Conservation (phyloP, 2,329 filamentous ascomycete genomes). For the Diplodia sapinea region DNA sequence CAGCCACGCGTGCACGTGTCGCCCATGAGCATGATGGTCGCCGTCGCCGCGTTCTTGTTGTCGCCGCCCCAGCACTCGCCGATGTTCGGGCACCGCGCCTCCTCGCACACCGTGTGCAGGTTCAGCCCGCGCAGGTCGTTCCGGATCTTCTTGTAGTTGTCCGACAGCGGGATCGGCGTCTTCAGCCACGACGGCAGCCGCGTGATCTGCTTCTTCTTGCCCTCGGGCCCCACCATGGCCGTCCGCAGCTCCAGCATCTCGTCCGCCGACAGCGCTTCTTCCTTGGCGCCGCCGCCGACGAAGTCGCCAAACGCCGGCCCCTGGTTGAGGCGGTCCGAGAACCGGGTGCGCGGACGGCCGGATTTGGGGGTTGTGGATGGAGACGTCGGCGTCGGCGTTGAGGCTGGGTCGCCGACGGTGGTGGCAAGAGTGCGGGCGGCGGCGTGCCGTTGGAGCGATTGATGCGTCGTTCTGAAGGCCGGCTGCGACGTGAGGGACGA, state of each 20-base stretch:
- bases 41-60: conserved; percentile 87
- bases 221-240: conserved; percentile 65
- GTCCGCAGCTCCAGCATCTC: conserved; percentile 67
- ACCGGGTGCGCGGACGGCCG: conserved; percentile 57
- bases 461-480: neutral
- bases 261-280: conserved; percentile 50
- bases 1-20: conserved; percentile 97
- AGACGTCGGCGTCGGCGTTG: conserved; percentile 2
- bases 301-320: conserved; percentile 71
- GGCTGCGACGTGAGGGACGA: conserved; percentile 5
- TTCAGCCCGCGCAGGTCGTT: conserved; percentile 86
- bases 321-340: conserved; percentile 67
- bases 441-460: neutral
- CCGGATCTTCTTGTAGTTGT: conserved; percentile 94
- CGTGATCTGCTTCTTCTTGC: conserved; percentile 69
- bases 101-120: conserved; percentile 95
- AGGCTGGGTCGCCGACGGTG: conserved; percentile 17
- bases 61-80: conserved; percentile 96
- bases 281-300: conserved; percentile 52
- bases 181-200: conserved; percentile 93
- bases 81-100: conserved; percentile 96
- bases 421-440: conserved; percentile 25
- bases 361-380: conserved; percentile 36
- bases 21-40: conserved; percentile 99
- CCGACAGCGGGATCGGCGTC: conserved; percentile 85